Base-by-base conservation (phyloP, 371 early-diverging fungal genomes). In the Mortierella sp. region DNA sequence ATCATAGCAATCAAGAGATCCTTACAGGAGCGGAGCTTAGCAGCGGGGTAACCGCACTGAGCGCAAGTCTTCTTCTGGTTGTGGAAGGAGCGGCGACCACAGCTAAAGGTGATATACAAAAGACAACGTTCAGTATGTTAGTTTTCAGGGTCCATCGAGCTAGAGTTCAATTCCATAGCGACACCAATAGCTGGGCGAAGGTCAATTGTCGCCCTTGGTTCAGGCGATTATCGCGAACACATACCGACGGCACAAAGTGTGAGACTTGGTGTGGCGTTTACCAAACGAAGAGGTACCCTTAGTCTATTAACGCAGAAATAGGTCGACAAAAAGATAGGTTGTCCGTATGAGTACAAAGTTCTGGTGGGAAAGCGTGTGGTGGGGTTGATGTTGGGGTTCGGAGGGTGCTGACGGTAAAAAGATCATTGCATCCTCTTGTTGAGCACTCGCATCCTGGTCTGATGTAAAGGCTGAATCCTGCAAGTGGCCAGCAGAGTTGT, bases 281-380 rank as follows among this genome's bases (percentile, higher is more conserved):
- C 99, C 99, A 94, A 99, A 98, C 90, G 98, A 96, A 88, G 97
- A 94, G 89, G 99, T 99, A 96, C 99, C 99, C 96, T 99, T 99
- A 89, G 98, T 95, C 99, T 96, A 90, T 78, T 56, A 41, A 54
- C 65, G 63, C 43, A 29, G 6, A 71, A 43, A 48, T n/a, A 12
- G 14, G 29, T n/a, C 43, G 74, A 27, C 38, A 68, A 41, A 78
- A 35, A 78, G 38, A 73, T 29, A 46, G 35, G 55, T 43, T 14
- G 54, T 49, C 55, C 21, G 56, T 70, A 38, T 76, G 44, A 73
- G 71, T 43, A 63, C 41, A 49, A 49, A 27, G 44, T 27, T 27
- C 54, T 48, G 24, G 3, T 48, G 54, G 72, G 29, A 32, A 12
- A 29, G 32, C 35, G 35, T 32, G 18, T 16, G 16, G 35, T 16